Evolutionary conservation across 257 asterid species (phyloP), one percentile per base, ranked within the genome.

Genomic region (Osmanthus fragrans): DNA sequence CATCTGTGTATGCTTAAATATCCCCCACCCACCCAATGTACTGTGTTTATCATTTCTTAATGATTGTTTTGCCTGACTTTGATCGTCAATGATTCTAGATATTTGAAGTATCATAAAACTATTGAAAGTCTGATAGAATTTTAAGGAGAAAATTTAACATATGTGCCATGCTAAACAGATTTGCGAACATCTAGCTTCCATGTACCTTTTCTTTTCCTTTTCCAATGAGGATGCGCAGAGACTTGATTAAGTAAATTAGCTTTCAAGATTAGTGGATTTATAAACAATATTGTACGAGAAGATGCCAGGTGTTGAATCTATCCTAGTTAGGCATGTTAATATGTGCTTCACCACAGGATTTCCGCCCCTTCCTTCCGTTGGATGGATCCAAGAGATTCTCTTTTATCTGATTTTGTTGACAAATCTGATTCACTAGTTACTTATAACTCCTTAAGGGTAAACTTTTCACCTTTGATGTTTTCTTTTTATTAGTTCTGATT

Each of bases 401-500:
- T 25, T 3, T 13, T 60, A 60, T 23, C 32, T 60, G 16, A 60
- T 60, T 21, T 60, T 60, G 33, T 12, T 60, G 18, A 21, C 30
- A 60, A 60, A 60, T 60, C 13, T 60, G 68, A 21, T 60, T 60
- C 23, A 25, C 18, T 60, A 60, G 33, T 8, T 25, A 13, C 10
- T 56, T 56, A n/a, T 56, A 56, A 19, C 27, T n/a, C 65, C 25
- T 60, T 23, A 3, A 7, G 33, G 68, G 1, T 25, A 21, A 60
- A 56, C 29, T 63, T 23, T 2, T 63, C 3, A 3, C 34, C n/a
- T 63, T 63, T 11, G 34, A 25, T 36, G 11, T 27, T 58, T 27
- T 63, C 34, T 63, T 63, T 10, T 63, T 27, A 27, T 27, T 63
- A 23, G 36, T 63, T 27, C 69, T 63, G 69, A 63, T 71, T 80